These are phyloP conservation scores for Calonectria fujianensis DNA, from an alignment of 2,329 filamentous ascomycete genomes.

Conservation along the genomic window DNA sequence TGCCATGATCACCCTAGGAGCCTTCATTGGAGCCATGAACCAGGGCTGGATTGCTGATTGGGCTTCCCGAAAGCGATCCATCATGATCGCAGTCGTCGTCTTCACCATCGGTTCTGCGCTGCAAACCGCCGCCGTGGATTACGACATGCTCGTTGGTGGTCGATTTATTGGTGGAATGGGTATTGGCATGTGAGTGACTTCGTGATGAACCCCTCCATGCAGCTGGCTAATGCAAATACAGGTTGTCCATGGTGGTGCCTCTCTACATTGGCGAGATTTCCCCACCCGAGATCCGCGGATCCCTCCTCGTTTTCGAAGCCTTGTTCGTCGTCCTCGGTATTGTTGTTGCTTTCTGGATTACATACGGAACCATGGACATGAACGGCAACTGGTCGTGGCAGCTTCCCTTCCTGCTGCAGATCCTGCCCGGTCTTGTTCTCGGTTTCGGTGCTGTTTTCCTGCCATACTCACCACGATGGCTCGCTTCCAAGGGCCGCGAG, in stretches of 20 bases:
- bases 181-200: constrained; percentile 59
- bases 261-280: constrained; percentile 69
- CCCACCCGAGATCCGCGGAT: constrained; percentile 68
- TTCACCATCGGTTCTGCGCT: constrained; percentile 65
- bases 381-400: constrained; percentile 54
- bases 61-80: constrained; percentile 58
- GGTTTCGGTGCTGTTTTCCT: constrained; percentile 52
- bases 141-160: constrained; percentile 65
- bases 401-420: constrained; percentile 56
- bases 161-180: constrained; percentile 67
- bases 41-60: constrained; percentile 62
- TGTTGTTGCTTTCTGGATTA: constrained; percentile 58
- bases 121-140: constrained; percentile 63
- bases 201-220: neutral
- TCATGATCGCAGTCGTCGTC: constrained; percentile 59
- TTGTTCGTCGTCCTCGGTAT: constrained; percentile 58
- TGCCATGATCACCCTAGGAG: constrained; percentile 67
- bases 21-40: constrained; percentile 68
- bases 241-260: constrained; percentile 60
- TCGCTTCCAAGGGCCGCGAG: constrained; percentile 52
- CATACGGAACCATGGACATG: constrained; percentile 56
- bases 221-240: neutral
- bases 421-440: constrained; percentile 52
- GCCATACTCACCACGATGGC: constrained; percentile 56
- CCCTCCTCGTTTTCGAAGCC: constrained; percentile 65